These are phyloP conservation scores for Dryas drummondii DNA, from an alignment of 306 rosid species.

Conservation along the genomic window DNA sequence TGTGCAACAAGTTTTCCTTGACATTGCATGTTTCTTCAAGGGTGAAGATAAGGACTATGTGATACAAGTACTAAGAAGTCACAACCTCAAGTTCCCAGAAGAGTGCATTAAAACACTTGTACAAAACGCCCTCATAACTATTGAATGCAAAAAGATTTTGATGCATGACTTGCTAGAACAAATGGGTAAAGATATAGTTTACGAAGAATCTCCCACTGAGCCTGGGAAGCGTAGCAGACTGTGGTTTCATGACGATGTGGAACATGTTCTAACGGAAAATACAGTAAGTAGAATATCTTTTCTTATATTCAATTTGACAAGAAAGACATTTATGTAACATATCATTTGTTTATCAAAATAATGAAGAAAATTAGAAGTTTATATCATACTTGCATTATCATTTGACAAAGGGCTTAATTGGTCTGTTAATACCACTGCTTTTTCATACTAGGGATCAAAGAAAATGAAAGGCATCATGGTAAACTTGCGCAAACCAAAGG, in stretches of 20 bases:
- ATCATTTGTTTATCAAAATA: neutral
- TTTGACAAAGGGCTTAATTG: no score
- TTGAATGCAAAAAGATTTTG: neutral
- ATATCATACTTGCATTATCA: no score
- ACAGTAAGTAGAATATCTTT: neutral
- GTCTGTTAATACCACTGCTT: slow-evolving; percentile 27
- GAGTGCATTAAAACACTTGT: neutral
- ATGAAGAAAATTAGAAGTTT: no score
- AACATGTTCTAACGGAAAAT: neutral
- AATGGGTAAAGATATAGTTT: slow-evolving; percentile 36
- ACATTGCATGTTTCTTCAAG: slow-evolving; percentile 42
- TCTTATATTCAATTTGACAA: no score
- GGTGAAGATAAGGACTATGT: slow-evolving; percentile 27
- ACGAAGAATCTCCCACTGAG: slow-evolving; percentile 19
- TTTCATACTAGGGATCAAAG: no score
- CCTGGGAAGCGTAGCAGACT: slow-evolving; percentile 31
- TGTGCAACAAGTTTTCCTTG: slow-evolving; percentile 31
- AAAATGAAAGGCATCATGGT: no score
- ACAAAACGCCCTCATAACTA: slow-evolving; percentile 10
- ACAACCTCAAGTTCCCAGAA: slow-evolving; percentile 11
- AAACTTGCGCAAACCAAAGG: no score
- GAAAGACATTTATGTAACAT: no score
- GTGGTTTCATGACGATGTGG: slow-evolving; percentile 34
- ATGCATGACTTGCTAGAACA: slow-evolving; percentile 49
- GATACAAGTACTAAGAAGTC: slow-evolving; percentile 30